Base-by-base conservation (phyloP, 1,139 yeast genomes). In the Kodamaea fungicola region DNA sequence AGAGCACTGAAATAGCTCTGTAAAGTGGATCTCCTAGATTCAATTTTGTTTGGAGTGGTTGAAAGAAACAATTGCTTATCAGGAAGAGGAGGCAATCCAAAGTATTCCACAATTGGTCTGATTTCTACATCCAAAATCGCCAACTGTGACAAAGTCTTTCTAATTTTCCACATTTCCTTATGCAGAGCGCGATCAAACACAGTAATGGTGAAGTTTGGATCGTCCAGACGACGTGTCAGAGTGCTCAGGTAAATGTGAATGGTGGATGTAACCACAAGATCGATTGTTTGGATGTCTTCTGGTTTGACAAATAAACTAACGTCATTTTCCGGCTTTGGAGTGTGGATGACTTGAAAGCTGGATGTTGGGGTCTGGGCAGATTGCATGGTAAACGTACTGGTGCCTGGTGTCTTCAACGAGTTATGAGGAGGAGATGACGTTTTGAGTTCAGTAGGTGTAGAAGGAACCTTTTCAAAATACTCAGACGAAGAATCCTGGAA, bases 101-200 rank as follows among this genome's bases (percentile, higher is more conserved):
- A 80, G 28, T 76, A 63, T 41, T 76, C 78, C 9, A 78, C 67
- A 21, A 75, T 67, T 4, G 78, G 72, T 39, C 85, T 62, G 6
- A 84, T 62, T 35, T 72, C 75, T 22, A 62, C 59, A 55, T 85
- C 90, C 39, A 87, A 69, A 9, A 70, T 67, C 6, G 61, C 45
- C 22, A 87, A 58, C 48, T 82, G 83, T 1, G 71, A 61, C 39
- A 75, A 70, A 3, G 80, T 65, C 51, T 88, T 87, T 22, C 80
- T 62, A 37, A 84, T 73, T 46, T 80, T 71, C 85, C 94, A 87
- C 71, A 84, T 74, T 51, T 80, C 87, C 47, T 80, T 80, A 23
- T 64, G 68, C 1, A 81, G 62, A 7, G 65, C 76, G 23, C 78
- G 67, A 51, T 85, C 92, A 24, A 71, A 64, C 3, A 83, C 74